Conservation (phyloP, 768 basidiomycete species). For the Hysterangium stoloniferum region DNA sequence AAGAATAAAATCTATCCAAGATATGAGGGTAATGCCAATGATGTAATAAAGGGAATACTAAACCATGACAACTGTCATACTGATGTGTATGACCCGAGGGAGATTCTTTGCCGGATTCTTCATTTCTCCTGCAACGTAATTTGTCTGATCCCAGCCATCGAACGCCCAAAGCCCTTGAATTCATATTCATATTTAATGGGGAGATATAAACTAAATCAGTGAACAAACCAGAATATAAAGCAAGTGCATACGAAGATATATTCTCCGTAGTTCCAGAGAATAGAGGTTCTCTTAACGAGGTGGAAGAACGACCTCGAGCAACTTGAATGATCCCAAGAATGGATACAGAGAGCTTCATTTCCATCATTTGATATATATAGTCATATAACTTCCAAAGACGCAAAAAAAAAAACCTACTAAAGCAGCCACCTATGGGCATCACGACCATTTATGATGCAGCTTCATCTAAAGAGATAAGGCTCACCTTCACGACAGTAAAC, state of each 20-base stretch:
- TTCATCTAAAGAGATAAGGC: conserved; percentile 13
- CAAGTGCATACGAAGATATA: conserved; percentile 84
- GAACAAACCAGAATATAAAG: conserved; percentile 73
- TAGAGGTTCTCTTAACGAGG: conserved; percentile 56
- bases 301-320: conserved; percentile 58
- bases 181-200: too few species aligned
- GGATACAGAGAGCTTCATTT: conserved; percentile 43
- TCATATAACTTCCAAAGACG: background rate
- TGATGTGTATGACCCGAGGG: conserved; percentile 82
- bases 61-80: conserved; percentile 80
- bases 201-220: too few species aligned
- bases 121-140: conserved; percentile 89
- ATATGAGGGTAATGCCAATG: conserved; percentile 6
- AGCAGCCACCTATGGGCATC: conserved; percentile 45
- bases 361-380: too few species aligned
- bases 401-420: conserved; percentile 38
- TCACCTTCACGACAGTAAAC: conserved; percentile 83
- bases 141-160: conserved; percentile 93
- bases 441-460: conserved; percentile 2
- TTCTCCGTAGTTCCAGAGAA: conserved; percentile 70
- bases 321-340: conserved; percentile 75
- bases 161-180: conserved; percentile 67
- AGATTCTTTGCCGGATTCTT: conserved; percentile 75
- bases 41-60: conserved; percentile 19
- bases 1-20: conserved; percentile 59